These are phyloP conservation scores for Pythium periplocum DNA, from an alignment of 352 stramenopile genomes.

Conservation along the genomic window DNA sequence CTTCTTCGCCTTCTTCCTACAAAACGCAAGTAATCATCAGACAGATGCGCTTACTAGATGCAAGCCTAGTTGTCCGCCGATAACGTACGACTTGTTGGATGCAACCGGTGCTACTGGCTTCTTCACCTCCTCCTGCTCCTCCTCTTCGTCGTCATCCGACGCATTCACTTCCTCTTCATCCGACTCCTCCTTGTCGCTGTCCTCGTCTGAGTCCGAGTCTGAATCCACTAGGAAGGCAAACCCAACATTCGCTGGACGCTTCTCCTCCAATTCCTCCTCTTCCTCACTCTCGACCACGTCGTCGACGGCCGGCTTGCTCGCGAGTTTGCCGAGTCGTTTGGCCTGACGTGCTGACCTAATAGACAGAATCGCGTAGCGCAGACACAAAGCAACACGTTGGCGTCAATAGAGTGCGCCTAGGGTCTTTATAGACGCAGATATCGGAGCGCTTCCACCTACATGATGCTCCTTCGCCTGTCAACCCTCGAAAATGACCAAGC, in stretches of 20 bases:
- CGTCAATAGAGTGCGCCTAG: too few species aligned
- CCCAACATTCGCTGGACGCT: constrained; percentile 41
- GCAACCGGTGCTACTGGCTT: constrained; percentile 4
- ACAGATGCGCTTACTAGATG: neutral
- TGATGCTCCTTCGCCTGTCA: too few species aligned
- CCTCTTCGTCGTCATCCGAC: constrained; percentile 16
- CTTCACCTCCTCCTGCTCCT: constrained; percentile 15
- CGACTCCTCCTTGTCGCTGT: constrained; percentile 39
- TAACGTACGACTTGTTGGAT: constrained; percentile 1
- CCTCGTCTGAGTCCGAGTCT: constrained; percentile 43
- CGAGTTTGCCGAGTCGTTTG: constrained; percentile 52
- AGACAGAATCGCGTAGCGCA: too few species aligned
- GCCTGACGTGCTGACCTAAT: constrained; percentile 75
- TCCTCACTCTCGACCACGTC: constrained; percentile 26
- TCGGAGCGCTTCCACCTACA: too few species aligned
- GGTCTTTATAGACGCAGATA: too few species aligned
- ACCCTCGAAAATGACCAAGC: too few species aligned
- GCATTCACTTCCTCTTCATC: constrained; percentile 19
- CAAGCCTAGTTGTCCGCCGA: neutral
- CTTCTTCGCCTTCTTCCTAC: constrained; percentile 25
- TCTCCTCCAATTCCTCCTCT: constrained; percentile 46
- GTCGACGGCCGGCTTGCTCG: constrained; percentile 24
- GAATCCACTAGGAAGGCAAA: constrained; percentile 75
- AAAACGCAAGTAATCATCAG: constrained; percentile 10
- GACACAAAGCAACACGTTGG: too few species aligned